Conservation (phyloP, 2,329 filamentous ascomycete genomes). For the Ceratocystis lukuohia region DNA sequence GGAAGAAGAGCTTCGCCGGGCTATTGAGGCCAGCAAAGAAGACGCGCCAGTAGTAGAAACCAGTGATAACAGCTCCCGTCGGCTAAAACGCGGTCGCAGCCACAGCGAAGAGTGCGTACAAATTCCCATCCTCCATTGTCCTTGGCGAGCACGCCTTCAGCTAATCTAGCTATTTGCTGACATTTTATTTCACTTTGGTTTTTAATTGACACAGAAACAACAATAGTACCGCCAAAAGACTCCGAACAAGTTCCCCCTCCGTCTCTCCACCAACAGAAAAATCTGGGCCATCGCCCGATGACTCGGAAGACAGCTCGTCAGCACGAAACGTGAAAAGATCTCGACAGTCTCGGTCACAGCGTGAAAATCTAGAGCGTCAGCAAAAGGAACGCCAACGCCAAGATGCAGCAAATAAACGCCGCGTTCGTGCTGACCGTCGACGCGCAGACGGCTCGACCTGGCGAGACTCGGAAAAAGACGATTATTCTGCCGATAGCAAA, state of each 20-base stretch:
- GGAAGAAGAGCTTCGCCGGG: conserved; percentile 73
- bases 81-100: conserved; percentile 72
- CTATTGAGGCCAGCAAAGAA: conserved; percentile 89
- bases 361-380: conserved; percentile 52
- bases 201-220: conserved; percentile 43
- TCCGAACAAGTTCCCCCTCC: conserved; percentile 67
- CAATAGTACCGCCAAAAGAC: conserved; percentile 56
- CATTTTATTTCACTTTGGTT: conserved; percentile 8
- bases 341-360: conserved; percentile 45
- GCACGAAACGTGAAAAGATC: conserved; percentile 45
- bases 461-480: conserved; percentile 24
- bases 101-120: conserved; percentile 81
- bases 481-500: conserved; percentile 25
- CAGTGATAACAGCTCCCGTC: conserved; percentile 40
- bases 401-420: conserved; percentile 66
- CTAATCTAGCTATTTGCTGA: conserved; percentile 1
- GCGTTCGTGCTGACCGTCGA: conserved; percentile 67
- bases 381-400: conserved; percentile 61
- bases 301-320: conserved; percentile 57
- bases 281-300: conserved; percentile 39
- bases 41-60: conserved; percentile 45
- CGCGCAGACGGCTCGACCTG: conserved; percentile 57
- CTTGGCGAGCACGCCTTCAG: neutral
- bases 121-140: too few species aligned
- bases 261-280: conserved; percentile 41